Percentiles rank a stretch among this genome's conserved stretches.
Evolutionary conservation across 164 flowering plant genomes (phyloP).

Genomic region (Liriodendron chinense): DNA sequence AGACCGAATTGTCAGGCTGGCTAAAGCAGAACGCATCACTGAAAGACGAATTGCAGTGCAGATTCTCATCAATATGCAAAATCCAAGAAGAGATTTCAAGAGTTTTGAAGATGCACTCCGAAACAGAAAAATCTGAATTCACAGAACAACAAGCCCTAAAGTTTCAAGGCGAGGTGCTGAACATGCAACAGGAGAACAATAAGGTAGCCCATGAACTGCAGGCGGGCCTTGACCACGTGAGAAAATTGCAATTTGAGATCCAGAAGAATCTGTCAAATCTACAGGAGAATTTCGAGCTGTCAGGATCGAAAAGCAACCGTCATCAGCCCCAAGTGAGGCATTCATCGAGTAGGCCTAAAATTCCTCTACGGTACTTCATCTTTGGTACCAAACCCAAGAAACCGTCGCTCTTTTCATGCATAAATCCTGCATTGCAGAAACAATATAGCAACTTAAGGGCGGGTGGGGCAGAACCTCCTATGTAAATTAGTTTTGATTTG

Average conservation of each 20-base stretch:
- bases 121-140: conserved; percentile 25
- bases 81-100: conserved; percentile 55
- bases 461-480: conserved; percentile 1
- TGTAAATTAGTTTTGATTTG: conserved; percentile 6
- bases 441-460: conserved; percentile 36
- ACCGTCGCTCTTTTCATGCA: conserved; percentile 57
- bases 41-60: conserved; percentile 50
- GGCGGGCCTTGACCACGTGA: conserved; percentile 48
- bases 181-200: conserved; percentile 74
- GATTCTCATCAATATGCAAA: conserved; percentile 40
- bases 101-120: conserved; percentile 15
- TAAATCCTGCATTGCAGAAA: conserved; percentile 51
- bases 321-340: conserved; percentile 8
- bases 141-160: conserved; percentile 55
- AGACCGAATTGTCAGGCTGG: conserved; percentile 59
- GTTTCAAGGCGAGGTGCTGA: conserved; percentile 70
- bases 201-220: conserved; percentile 56
- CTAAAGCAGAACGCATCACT: conserved; percentile 49
- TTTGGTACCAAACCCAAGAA: conserved; percentile 65
- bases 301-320: conserved; percentile 22
- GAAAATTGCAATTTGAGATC: conserved; percentile 37
- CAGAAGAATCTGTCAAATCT: conserved; percentile 37
- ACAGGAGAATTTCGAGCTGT: conserved; percentile 40
- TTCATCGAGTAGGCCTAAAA: conserved; percentile 31
- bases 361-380: conserved; percentile 64